phyloP scores from a whole-genome alignment of 2,329 filamentous ascomycete genomes.

The Colletotrichum lindemuthianum region DNA sequence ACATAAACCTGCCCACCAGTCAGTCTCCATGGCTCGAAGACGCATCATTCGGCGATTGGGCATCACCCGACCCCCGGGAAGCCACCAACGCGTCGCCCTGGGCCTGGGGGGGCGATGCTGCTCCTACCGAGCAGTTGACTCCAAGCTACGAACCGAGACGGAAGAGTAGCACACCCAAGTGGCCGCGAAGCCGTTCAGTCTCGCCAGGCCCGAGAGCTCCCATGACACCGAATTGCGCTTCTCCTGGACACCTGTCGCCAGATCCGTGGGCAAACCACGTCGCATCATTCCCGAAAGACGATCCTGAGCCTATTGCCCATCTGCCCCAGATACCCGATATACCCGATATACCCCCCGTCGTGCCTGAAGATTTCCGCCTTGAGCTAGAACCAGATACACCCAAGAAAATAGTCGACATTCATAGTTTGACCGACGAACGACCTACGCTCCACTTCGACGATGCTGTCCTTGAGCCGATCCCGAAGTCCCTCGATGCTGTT shows the following conservation, averaged over 20 bases:
- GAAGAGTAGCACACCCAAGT: constrained; percentile 51
- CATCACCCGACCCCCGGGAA: constrained; percentile 41
- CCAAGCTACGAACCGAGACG: constrained; percentile 45
- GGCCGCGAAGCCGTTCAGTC: constrained; percentile 50
- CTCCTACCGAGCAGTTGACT: constrained; percentile 39
- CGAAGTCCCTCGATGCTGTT: neutral
- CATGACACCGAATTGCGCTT: constrained; percentile 44
- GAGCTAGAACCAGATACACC: constrained; percentile 15
- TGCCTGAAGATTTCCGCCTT: constrained; percentile 3
- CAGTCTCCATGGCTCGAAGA: constrained; percentile 56
- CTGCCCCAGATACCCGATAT: constrained; percentile 37
- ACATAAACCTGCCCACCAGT: constrained; percentile 39
- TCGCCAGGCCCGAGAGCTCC: constrained; percentile 47
- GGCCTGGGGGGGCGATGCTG: constrained; percentile 25
- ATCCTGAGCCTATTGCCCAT: constrained; percentile 32
- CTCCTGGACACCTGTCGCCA: constrained; percentile 49
- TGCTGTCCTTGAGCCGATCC: constrained; percentile 18
- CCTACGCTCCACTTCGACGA: neutral
- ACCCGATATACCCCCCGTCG: constrained; percentile 37
- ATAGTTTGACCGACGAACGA: neutral
- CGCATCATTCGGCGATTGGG: constrained; percentile 52
- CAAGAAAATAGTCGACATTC: neutral
- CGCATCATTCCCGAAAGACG: constrained; percentile 39
- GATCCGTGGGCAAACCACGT: constrained; percentile 54
- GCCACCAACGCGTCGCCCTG: constrained; percentile 35